Conservation (phyloP, 352 stramenopile genomes). For the Pythium vanterpoolii region DNA sequence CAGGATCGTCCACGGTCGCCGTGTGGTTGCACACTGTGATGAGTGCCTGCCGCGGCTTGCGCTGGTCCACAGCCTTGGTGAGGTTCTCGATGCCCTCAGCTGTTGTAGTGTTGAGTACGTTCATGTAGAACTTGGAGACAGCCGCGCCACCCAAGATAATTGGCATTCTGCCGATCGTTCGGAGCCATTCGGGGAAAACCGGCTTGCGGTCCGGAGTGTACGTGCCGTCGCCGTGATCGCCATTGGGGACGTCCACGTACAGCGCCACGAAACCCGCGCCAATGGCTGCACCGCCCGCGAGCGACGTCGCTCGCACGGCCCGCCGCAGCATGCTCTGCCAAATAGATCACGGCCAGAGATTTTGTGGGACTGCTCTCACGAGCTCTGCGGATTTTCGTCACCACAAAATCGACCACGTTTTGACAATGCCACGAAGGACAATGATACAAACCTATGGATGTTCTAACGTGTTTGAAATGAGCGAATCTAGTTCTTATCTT, state of each 20-base stretch:
- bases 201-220: conserved; percentile 29
- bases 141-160: conserved; percentile 46
- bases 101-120: conserved; percentile 44
- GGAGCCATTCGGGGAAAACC: conserved; percentile 68
- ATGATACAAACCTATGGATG: too few relatives aligned
- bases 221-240: conserved; percentile 47
- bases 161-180: conserved; percentile 49
- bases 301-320: conserved; percentile 3
- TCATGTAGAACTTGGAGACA: conserved; percentile 57
- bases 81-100: conserved; percentile 48
- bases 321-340: conserved; percentile 19
- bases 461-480: too few relatives aligned
- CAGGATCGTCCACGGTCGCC: conserved; percentile 78
- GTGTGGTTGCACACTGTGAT: conserved; percentile 87
- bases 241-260: conserved; percentile 58
- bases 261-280: conserved; percentile 29
- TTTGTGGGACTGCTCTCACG: too few relatives aligned
- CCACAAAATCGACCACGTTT: too few relatives aligned
- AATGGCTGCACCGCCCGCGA: conserved; percentile 15
- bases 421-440: too few relatives aligned
- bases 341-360: background rate
- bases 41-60: conserved; percentile 45
- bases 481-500: too few relatives aligned
- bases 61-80: conserved; percentile 33
- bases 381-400: background rate